These are phyloP conservation scores for Hygrocybe coccinea DNA, from an alignment of 768 basidiomycete genomes.

Conservation along the genomic window DNA sequence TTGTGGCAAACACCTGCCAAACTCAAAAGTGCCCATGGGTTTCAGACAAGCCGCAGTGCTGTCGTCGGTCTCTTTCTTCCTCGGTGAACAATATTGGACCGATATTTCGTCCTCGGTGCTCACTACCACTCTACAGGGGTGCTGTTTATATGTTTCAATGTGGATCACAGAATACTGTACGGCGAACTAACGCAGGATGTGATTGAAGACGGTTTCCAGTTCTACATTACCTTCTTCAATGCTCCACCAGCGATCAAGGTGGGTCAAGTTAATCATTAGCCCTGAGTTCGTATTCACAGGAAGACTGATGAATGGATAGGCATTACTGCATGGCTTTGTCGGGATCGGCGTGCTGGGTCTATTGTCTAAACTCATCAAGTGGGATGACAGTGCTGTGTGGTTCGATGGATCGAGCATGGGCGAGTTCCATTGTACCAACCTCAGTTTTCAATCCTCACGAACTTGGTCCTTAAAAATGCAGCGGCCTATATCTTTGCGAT, in stretches of 20 bases:
- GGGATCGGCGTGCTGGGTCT: slow-evolving; percentile 72
- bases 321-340: slow-evolving; percentile 80
- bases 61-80: slow-evolving; percentile 82
- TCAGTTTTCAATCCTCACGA: not conserved
- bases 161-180: slow-evolving; percentile 85
- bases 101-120: slow-evolving; percentile 13
- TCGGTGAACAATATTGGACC: slow-evolving; percentile 49
- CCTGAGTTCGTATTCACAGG: not conserved
- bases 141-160: slow-evolving; percentile 77
- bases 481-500: slow-evolving; percentile 72
- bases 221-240: slow-evolving; percentile 90
- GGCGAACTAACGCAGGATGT: slow-evolving; percentile 57
- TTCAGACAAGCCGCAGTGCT: slow-evolving; percentile 89
- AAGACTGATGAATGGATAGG: slow-evolving; percentile 41
- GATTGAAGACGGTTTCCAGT: slow-evolving; percentile 74
- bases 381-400: slow-evolving; percentile 91
- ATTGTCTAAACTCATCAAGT: slow-evolving; percentile 73
- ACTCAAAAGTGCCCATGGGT: slow-evolving; percentile 44
- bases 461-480: slow-evolving; percentile 25
- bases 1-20: not conserved
- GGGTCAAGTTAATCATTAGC: no score
- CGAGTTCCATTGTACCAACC: slow-evolving; percentile 32
- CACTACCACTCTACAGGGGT: slow-evolving; percentile 46
- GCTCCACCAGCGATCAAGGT: slow-evolving; percentile 93
- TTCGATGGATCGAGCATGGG: slow-evolving; percentile 90